phyloP scores from a whole-genome alignment of 2,329 filamentous ascomycete species.

The Penicillium occitanis region DNA sequence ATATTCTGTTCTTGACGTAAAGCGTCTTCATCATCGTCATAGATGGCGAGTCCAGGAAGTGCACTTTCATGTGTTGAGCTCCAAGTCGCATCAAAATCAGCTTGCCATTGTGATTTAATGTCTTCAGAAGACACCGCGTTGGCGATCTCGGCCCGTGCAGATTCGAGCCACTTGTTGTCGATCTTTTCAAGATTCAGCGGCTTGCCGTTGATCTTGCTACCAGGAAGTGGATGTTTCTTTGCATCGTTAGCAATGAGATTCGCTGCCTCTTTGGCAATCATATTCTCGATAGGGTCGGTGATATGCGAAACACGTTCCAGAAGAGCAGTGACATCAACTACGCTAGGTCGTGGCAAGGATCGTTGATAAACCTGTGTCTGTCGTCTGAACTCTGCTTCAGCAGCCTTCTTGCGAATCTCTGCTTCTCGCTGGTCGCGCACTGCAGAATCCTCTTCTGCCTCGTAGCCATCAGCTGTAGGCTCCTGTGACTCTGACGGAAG shows the following conservation, averaged over 20 bases:
- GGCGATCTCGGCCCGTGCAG: conserved; percentile 74
- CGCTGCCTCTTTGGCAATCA: conserved; percentile 76
- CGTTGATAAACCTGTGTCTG: conserved; percentile 91
- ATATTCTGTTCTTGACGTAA: conserved; percentile 59
- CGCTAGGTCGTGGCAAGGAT: conserved; percentile 72
- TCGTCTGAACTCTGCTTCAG: conserved; percentile 70
- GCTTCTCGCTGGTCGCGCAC: conserved; percentile 72
- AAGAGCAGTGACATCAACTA: conserved; percentile 69
- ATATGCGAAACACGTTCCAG: conserved; percentile 62
- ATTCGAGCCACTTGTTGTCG: conserved; percentile 68
- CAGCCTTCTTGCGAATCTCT: conserved; percentile 61
- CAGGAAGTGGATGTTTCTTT: conserved; percentile 68
- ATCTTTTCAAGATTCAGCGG: conserved; percentile 62
- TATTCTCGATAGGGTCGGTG: conserved; percentile 62
- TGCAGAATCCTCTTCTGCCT: conserved; percentile 66
- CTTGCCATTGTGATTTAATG: conserved; percentile 51
- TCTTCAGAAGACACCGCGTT: conserved; percentile 61
- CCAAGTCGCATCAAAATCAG: conserved; percentile 55
- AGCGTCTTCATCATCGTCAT: conserved; percentile 70
- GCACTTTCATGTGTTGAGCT: conserved; percentile 49
- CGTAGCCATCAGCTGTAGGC: conserved; percentile 48
- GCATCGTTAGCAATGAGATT: conserved; percentile 81
- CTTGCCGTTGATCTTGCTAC: conserved; percentile 63
- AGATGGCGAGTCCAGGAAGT: conserved; percentile 77
- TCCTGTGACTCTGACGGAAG: conserved; percentile 79